Evolutionary conservation across 106 monocot species (phyloP).

Genomic region (Vanilla planifolia): DNA sequence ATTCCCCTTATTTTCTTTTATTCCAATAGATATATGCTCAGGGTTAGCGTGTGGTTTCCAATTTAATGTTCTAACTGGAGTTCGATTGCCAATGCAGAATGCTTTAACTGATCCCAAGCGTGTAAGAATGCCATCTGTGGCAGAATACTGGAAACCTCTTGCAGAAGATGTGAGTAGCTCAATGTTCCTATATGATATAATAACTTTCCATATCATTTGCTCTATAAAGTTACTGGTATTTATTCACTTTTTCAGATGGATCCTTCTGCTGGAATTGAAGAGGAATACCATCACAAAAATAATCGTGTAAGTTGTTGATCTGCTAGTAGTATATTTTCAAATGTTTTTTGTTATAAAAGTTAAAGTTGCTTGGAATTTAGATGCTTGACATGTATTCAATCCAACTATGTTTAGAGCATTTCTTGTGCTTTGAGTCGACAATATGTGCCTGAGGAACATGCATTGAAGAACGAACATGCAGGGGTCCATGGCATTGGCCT

Average conservation of each 20-base stretch:
- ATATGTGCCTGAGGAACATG: too few relatives aligned
- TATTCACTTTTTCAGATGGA: constrained; percentile 99
- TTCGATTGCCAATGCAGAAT: constrained; percentile 46
- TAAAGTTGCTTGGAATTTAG: not conserved
- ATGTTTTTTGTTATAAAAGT: not conserved
- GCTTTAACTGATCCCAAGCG: constrained; percentile 80
- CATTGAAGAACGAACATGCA: too few relatives aligned
- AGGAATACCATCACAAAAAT: constrained; percentile 95
- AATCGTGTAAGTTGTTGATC: constrained; percentile 52
- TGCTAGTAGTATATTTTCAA: not conserved
- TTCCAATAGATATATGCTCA: too few relatives aligned
- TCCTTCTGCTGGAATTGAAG: constrained; percentile 83
- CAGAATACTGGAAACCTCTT: constrained; percentile 96
- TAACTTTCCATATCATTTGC: not conserved
- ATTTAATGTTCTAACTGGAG: constrained; percentile 1
- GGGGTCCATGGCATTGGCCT: too few relatives aligned
- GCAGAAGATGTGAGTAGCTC: constrained; percentile 82
- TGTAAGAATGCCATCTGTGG: constrained; percentile 65
- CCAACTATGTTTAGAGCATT: not conserved
- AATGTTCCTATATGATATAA: not conserved
- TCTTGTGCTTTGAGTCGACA: too few relatives aligned
- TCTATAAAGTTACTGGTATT: not conserved
- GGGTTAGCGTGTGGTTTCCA: too few relatives aligned
- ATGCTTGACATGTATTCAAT: not conserved
- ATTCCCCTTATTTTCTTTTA: too few relatives aligned